Conservation (phyloP, 2,329 filamentous ascomycete species). For the Thelonectria rubi region DNA sequence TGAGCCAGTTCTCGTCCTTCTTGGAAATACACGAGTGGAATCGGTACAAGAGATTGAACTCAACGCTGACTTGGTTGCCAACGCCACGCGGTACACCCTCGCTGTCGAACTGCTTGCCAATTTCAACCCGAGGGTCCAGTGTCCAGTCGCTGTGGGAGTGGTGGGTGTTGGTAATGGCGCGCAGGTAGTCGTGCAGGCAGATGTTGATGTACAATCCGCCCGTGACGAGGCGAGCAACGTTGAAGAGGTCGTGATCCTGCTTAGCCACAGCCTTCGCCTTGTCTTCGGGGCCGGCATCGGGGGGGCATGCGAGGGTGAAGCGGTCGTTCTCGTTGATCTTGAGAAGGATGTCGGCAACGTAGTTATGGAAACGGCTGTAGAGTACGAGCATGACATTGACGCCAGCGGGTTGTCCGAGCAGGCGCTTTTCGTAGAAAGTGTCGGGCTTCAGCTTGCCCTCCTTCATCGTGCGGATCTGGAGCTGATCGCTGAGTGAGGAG, state of each 20-base stretch:
- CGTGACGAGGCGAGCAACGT: slow-evolving; percentile 63
- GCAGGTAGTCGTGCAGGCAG: slow-evolving; percentile 66
- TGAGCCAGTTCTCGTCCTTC: slow-evolving; percentile 69
- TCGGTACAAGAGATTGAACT: slow-evolving; percentile 74
- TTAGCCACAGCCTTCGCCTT: slow-evolving; percentile 50
- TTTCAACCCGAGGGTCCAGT: slow-evolving; percentile 69
- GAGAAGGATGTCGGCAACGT: slow-evolving; percentile 68
- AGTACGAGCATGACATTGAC: slow-evolving; percentile 74
- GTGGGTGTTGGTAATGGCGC: slow-evolving; percentile 69
- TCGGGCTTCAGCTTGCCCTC: slow-evolving; percentile 77
- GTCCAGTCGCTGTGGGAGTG: slow-evolving; percentile 67
- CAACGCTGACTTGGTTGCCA: slow-evolving; percentile 73
- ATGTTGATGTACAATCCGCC: slow-evolving; percentile 67
- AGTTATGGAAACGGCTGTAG: slow-evolving; percentile 77
- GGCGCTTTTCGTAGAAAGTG: slow-evolving; percentile 71
- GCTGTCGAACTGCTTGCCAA: slow-evolving; percentile 51
- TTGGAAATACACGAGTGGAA: slow-evolving; percentile 71
- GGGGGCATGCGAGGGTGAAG: slow-evolving; percentile 50
- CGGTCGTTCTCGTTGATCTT: slow-evolving; percentile 73
- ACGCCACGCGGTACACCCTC: slow-evolving; percentile 63
- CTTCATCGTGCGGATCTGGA: slow-evolving; percentile 68
- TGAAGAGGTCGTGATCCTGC: slow-evolving; percentile 63
- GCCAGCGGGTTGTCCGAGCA: slow-evolving; percentile 73
- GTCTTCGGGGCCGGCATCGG: slow-evolving; percentile 35
- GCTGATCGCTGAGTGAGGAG: slow-evolving; percentile 69